Base-by-base conservation (phyloP, 2,329 filamentous ascomycete species). In the Colletotrichum costaricense region DNA sequence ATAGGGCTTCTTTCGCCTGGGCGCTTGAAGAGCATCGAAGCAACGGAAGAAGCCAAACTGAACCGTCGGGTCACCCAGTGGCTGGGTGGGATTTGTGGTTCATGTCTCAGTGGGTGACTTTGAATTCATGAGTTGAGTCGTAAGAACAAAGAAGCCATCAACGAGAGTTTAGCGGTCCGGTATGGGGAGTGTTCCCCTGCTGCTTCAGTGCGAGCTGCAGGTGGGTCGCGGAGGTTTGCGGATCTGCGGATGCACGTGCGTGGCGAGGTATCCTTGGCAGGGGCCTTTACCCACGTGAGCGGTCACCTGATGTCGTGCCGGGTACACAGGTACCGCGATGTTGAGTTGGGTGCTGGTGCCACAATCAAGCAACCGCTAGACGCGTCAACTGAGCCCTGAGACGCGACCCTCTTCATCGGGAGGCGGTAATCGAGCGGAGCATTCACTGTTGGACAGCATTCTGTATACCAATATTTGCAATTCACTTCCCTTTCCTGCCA, bases 291-390 rank as follows among this genome's bases (percentile, higher is more conserved):
- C 16, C n/a, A 3, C 2, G 5, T 55, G 30, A 5, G 3, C 0
- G 5, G 2, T 59, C 73, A 74, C 66, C 65, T 74, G 73, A 74
- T 55, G 42, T 16, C 69, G 72, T 63, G 70, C 38, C 2, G 16
- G 16, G 38, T 42, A 42, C 38, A 35, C 30, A 33, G 28, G 59
- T 35, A 28, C 28, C 59, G 35, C 58, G 28, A 46, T 59, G 46
- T 57, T 63, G 63, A 33, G 9, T 4, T 64, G 62, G 49, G 42
- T 55, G 30, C 22, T 19, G 46, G 30, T 19, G 26, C n/a, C 52
- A 30, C 42, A 12, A 30, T 33, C 38, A 11, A 22, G 46, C 7
- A 33, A 28, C 35, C 1, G 3, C 8, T 1, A 22, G 70, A 66
- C 73, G 69, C 73, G 73, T 74, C 65, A 7, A 24, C 16, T 33